Evolutionary conservation across 2,329 filamentous ascomycete genomes (phyloP), one percentile per base, ranked within the genome.

Genomic region (Scedosporium boydii): DNA sequence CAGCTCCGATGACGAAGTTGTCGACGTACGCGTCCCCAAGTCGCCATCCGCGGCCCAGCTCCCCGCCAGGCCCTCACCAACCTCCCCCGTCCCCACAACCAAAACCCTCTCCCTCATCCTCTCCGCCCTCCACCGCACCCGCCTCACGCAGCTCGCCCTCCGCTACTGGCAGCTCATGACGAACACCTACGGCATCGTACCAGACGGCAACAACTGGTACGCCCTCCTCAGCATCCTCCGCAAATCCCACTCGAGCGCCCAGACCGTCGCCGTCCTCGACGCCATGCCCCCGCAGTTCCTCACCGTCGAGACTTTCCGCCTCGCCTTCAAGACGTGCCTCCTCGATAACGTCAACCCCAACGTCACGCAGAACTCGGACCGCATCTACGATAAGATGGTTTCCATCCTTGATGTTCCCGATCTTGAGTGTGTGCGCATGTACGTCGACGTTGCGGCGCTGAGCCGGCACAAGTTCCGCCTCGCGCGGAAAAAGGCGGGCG

Each of bases 91-190:
- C 38, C 83, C 84, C 1, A 77, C 79, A 21, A 75, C 73, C 46
- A 86, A 87, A 67, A 80, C 82, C 2, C 81, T 99, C 1, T 88
- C 88, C 1, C 73, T 96, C 55, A 70, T 96, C 21, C 73, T 96
- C 51, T 78, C 84, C 56, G 82, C 87, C 6, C 83, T 91, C 60
- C 75, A 80, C 12, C 80, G 83, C 38, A 81, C 87, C 38, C 81
- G 83, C 60, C 80, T 83, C 60, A 83, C 84, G 6, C 80, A 82
- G 14, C 74, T 83, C n/a, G 89, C 86, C n/a, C 75, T 82, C 60
- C 80, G 80, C 38, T 98, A 97, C 74, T 98, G 93, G 93, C 78
- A 87, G 18, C 70, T 87, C 5, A 77, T 97, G 63, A 89, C 87
- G 6, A 72, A 78, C 1, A 74, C 79, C 12, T 81, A 85, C 71